Evolutionary conservation across 257 asterid genomes (phyloP).

Genomic region (Solanum verrucosum): DNA sequence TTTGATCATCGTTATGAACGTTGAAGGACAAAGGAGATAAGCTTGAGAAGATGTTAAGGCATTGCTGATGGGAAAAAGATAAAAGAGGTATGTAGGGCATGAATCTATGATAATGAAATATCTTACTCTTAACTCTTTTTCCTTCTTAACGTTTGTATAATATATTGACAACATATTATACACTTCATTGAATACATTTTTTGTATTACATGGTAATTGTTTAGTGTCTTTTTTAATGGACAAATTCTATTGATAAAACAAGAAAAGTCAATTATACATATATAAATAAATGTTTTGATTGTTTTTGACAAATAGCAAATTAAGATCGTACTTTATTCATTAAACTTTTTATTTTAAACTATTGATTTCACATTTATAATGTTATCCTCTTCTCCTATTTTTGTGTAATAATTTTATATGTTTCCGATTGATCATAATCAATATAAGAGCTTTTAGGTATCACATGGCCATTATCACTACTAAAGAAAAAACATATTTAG

Average conservation of each 20-base stretch:
- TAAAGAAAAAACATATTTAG: neutral
- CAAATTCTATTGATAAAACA: neutral
- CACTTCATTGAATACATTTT: neutral
- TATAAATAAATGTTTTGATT: neutral
- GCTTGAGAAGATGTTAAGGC: neutral
- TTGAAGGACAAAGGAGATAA: neutral
- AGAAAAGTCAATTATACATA: neutral
- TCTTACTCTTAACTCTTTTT: neutral
- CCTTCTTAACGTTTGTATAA: neutral
- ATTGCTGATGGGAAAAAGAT: neutral
- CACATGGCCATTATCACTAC: neutral
- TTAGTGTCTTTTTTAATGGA: neutral
- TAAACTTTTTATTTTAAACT: neutral
- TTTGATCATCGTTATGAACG: neutral
- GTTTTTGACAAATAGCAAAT: neutral
- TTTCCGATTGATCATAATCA: neutral
- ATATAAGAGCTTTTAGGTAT: neutral
- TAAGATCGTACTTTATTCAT: neutral
- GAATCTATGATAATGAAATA: neutral
- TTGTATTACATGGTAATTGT: neutral
- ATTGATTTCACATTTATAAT: neutral
- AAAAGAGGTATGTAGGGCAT: neutral
- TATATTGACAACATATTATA: no score
- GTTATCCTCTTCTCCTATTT: neutral
- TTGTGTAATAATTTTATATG: neutral